Evolutionary conservation across 2,329 filamentous ascomycete species (phyloP).

Genomic region (Cladophialophora carrionii): DNA sequence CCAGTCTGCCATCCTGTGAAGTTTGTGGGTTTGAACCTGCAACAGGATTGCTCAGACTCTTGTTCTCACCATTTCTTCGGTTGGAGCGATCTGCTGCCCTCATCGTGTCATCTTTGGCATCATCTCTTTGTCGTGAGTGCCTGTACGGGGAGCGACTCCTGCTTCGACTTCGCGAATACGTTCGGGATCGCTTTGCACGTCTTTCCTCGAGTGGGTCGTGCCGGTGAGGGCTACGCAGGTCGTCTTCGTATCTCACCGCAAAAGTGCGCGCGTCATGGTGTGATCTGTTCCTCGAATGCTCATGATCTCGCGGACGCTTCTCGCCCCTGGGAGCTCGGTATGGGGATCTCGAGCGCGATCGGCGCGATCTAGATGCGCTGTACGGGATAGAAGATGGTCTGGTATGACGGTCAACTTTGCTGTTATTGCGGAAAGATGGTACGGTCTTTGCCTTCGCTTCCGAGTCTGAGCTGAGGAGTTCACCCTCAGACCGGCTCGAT

Average conservation of each 20-base stretch:
- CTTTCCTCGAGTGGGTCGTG: slow-evolving; percentile 55
- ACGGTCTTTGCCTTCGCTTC: slow-evolving; percentile 82
- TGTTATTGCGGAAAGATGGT: slow-evolving; percentile 74
- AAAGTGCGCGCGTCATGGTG: slow-evolving; percentile 41
- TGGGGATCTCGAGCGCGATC: slow-evolving; percentile 49
- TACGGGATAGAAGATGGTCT: slow-evolving; percentile 63
- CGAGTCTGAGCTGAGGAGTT: slow-evolving; percentile 76
- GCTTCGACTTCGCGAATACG: slow-evolving; percentile 49
- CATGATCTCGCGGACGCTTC: slow-evolving; percentile 49
- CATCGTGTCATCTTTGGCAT: slow-evolving; percentile 40
- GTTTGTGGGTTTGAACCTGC: neutral
- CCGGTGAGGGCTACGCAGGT: slow-evolving; percentile 47
- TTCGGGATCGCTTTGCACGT: slow-evolving; percentile 47
- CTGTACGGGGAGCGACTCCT: slow-evolving; percentile 50
- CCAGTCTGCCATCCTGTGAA: neutral
- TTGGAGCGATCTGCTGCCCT: slow-evolving; percentile 54
- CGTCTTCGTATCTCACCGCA: slow-evolving; percentile 46
- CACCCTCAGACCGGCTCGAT: slow-evolving; percentile 80
- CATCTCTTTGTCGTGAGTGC: slow-evolving; percentile 35
- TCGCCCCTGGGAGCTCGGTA: slow-evolving; percentile 47
- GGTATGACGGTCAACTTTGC: slow-evolving; percentile 88
- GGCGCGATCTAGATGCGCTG: slow-evolving; percentile 43
- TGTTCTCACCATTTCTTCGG: slow-evolving; percentile 48
- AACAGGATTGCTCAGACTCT: neutral
- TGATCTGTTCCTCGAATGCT: slow-evolving; percentile 43